These are phyloP conservation scores for Physcia stellaris DNA, from an alignment of 495 filamentous ascomycete genomes.

Conservation along the genomic window DNA sequence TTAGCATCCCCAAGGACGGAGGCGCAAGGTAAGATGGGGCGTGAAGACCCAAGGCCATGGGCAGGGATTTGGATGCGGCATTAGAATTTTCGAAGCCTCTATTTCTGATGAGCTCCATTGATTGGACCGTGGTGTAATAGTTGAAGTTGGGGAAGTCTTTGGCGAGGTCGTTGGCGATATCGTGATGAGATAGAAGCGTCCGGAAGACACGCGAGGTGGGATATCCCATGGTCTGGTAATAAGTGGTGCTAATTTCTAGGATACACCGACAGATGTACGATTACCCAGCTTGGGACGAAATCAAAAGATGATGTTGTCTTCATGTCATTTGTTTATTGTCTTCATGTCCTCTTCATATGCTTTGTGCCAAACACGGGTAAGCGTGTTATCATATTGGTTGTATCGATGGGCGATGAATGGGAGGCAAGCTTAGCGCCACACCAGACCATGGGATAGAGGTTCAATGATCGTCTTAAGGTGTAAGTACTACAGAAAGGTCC, in stretches of 20 bases:
- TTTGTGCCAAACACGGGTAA: too few relatives aligned
- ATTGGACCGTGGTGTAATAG: too few relatives aligned
- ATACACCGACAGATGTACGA: too few relatives aligned
- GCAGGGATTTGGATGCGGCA: neutral
- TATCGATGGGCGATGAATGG: constrained; percentile 1
- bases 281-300: too few relatives aligned
- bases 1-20: neutral
- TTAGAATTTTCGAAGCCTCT: neutral
- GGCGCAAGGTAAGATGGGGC: neutral
- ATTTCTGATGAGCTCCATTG: constrained; percentile 2
- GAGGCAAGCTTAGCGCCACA: neutral
- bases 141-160: neutral
- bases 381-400: too few relatives aligned
- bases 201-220: constrained; percentile 4
- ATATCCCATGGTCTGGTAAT: too few relatives aligned
- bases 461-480: neutral
- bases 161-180: neutral
- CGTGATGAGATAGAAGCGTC: constrained; percentile 1
- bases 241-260: too few relatives aligned
- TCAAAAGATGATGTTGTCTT: too few relatives aligned
- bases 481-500: constrained; percentile 4
- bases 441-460: constrained; percentile 2
- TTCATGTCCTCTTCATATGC: too few relatives aligned
- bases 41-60: neutral
- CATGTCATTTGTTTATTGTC: too few relatives aligned